These are phyloP conservation scores for Fusarium citri DNA, from an alignment of 2,329 filamentous ascomycete genomes.

Conservation along the genomic window DNA sequence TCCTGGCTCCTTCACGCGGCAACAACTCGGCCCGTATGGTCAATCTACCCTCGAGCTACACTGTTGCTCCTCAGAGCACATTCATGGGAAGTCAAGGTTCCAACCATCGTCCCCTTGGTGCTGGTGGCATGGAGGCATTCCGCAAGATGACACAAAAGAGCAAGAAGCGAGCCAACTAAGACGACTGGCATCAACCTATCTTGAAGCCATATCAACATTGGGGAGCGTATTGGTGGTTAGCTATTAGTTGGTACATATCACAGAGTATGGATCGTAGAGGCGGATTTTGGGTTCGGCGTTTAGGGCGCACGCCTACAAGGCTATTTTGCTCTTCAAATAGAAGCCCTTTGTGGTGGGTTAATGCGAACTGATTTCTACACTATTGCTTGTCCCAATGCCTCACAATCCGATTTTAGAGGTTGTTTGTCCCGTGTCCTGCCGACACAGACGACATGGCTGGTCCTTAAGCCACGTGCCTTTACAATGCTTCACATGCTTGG, in stretches of 20 bases:
- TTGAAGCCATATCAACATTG: not conserved
- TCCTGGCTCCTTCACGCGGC: constrained; percentile 66
- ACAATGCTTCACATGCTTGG: not conserved
- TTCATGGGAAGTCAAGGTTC: constrained; percentile 65
- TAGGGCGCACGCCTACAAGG: constrained; percentile 34
- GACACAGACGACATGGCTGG: constrained; percentile 21
- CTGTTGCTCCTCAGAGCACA: constrained; percentile 70
- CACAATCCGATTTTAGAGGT: not conserved
- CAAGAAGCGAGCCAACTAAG: constrained; percentile 60
- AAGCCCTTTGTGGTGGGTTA: constrained; percentile 17
- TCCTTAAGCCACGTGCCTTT: constrained; percentile 19
- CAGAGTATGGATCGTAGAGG: constrained; percentile 31
- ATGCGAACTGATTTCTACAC: not conserved
- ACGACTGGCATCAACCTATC: not conserved
- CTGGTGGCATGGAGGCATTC: constrained; percentile 73
- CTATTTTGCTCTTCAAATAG: constrained; percentile 22
- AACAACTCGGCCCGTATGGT: constrained; percentile 68
- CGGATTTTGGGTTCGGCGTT: constrained; percentile 39
- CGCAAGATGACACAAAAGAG: constrained; percentile 73
- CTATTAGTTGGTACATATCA: constrained; percentile 37
- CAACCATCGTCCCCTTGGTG: constrained; percentile 70
- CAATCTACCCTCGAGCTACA: constrained; percentile 68
- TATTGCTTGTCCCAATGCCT: not conserved
- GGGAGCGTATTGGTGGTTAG: constrained; percentile 29
- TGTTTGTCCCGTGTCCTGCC: not conserved